Conservation (phyloP, 1,139 yeast genomes). For the Magnusiomyces suaveolens region DNA sequence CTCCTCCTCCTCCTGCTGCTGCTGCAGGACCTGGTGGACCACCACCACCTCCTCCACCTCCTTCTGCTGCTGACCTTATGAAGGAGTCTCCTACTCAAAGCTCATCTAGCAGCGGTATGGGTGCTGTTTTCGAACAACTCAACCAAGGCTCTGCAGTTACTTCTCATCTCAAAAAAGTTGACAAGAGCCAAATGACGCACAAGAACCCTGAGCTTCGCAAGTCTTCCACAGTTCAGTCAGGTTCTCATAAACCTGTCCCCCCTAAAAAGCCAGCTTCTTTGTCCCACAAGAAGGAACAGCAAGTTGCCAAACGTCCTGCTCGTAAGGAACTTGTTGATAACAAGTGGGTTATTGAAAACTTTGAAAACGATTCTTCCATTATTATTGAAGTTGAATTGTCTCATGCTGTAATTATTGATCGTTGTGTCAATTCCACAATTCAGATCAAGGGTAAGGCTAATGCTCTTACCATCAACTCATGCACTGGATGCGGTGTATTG, state of each 20-base stretch:
- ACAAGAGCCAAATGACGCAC: conserved; percentile 88
- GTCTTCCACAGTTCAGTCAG: conserved; percentile 21
- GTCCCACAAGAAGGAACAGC: conserved; percentile 22
- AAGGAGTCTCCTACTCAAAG: conserved; percentile 30
- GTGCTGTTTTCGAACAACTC: conserved; percentile 86
- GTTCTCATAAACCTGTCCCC: conserved; percentile 41
- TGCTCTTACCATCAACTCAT: conserved; percentile 71
- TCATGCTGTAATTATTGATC: conserved; percentile 83
- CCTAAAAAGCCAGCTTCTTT: conserved; percentile 70
- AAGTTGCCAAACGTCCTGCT: conserved; percentile 46
- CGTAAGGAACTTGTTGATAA: conserved; percentile 73
- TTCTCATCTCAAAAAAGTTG: conserved; percentile 80
- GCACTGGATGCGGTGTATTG: conserved; percentile 63
- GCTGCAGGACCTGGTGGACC: conserved; percentile 36
- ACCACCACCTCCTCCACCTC: conserved; percentile 66
- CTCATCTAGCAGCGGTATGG: conserved; percentile 44
- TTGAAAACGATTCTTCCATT: conserved; percentile 49
- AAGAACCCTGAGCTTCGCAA: conserved; percentile 77
- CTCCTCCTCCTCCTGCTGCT: conserved; percentile 28
- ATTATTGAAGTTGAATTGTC: conserved; percentile 70
- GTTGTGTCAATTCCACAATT: conserved; percentile 61
- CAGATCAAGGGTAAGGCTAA: conserved; percentile 88
- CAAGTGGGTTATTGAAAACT: conserved; percentile 83
- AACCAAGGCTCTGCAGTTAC: conserved; percentile 81
- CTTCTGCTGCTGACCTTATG: conserved; percentile 61